Conservation (phyloP, 257 asterid species). For the Nicotiana undulata region DNA sequence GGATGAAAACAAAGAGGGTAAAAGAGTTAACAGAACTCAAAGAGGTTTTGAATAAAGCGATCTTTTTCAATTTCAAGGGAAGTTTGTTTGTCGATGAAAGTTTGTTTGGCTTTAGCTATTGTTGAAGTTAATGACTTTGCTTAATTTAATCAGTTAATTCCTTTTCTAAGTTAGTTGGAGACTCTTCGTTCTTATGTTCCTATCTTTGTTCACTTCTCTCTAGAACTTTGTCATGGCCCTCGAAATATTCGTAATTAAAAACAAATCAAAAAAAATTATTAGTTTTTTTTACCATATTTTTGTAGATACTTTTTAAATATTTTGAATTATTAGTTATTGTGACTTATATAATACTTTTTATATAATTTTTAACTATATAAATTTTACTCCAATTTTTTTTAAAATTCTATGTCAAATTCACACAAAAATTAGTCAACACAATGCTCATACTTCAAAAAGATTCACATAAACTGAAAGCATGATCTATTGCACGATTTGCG, state of each 20-base stretch:
- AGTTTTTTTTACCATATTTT: too few species aligned
- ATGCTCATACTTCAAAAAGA: too few species aligned
- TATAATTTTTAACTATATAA: too few species aligned
- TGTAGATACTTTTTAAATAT: too few species aligned
- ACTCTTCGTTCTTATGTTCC: neutral
- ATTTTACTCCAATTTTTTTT: too few species aligned
- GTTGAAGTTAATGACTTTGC: conserved; percentile 4
- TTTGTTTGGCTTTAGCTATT: conserved; percentile 7
- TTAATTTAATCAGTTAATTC: conserved; percentile 4
- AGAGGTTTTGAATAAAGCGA: neutral
- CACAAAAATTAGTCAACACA: too few species aligned
- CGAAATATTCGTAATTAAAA: neutral
- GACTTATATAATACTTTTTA: too few species aligned
- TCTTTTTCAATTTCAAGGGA: conserved; percentile 3
- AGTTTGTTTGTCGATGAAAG: conserved; percentile 1
- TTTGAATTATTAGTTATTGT: too few species aligned
- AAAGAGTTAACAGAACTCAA: neutral
- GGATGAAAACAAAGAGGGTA: neutral
- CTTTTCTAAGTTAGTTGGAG: conserved; percentile 5
- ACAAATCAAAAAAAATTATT: too few species aligned
- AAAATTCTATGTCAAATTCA: too few species aligned
- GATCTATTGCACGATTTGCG: too few species aligned
- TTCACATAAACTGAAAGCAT: too few species aligned
- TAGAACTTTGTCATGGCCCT: neutral
- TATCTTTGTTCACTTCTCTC: neutral